Conservation (phyloP, 2,329 filamentous ascomycete species). For the Colletotrichum chrysophilum region DNA sequence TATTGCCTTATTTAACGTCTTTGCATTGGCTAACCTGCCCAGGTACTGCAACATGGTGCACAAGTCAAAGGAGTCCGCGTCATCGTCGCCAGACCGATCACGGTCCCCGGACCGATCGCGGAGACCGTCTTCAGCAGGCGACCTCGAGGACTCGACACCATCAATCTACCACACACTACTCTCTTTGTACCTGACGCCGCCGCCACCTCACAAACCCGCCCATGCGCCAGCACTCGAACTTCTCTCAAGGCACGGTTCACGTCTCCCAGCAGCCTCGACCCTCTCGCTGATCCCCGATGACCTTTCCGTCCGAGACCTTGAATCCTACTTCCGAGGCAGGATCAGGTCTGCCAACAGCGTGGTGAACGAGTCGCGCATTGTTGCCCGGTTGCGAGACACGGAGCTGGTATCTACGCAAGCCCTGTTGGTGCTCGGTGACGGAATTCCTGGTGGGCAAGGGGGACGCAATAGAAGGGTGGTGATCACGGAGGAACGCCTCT, state of each 20-base stretch:
- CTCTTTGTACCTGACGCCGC: conserved; percentile 85
- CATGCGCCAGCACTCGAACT: conserved; percentile 83
- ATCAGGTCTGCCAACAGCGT: conserved; percentile 86
- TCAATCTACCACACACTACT: conserved; percentile 94
- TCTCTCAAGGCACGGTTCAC: conserved; percentile 90
- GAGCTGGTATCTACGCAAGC: conserved; percentile 81
- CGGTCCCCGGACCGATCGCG: conserved; percentile 25
- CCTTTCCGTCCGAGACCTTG: conserved; percentile 79
- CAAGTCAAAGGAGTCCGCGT: conserved; percentile 57
- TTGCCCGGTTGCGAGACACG: conserved; percentile 77
- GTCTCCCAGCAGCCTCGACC: conserved; percentile 86
- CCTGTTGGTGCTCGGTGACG: conserved; percentile 74
- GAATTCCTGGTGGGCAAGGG: conserved; percentile 54
- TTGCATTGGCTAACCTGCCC: conserved; percentile 21
- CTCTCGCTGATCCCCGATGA: conserved; percentile 83
- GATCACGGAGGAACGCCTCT: conserved; percentile 87
- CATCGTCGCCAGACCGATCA: conserved; percentile 32
- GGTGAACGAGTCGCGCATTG: conserved; percentile 80
- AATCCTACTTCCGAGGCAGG: conserved; percentile 89
- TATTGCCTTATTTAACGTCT: conserved; percentile 18
- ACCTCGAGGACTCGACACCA: conserved; percentile 58
- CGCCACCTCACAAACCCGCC: conserved; percentile 72
- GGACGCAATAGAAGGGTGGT: conserved; percentile 72
- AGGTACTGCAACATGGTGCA: conserved; percentile 92
- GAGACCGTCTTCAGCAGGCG: conserved; percentile 34